phyloP scores from a whole-genome alignment of 192 early-diverging fungal species.

The Dissophora ornata region DNA sequence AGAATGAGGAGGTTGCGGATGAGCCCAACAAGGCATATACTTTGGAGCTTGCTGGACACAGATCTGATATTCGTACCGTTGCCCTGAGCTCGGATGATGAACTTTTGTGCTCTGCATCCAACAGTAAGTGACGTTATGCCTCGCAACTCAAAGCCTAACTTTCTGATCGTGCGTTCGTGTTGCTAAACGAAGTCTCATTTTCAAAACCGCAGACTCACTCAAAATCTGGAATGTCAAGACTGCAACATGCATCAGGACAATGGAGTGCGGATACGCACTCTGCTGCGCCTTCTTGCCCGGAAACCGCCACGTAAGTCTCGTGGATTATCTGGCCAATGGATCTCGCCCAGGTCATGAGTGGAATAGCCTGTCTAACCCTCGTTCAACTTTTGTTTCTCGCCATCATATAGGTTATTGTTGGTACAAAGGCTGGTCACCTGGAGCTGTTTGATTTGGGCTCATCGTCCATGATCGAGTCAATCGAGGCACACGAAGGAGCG shows the following conservation, averaged over 20 bases:
- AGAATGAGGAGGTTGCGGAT: conserved; percentile 71
- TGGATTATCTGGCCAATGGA: not conserved
- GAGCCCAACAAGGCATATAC: conserved; percentile 75
- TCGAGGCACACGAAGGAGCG: conserved; percentile 91
- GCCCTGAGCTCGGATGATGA: conserved; percentile 92
- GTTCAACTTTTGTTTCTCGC: not conserved
- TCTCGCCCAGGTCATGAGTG: no score
- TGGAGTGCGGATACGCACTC: conserved; percentile 92
- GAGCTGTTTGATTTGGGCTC: conserved; percentile 93
- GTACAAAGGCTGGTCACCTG: conserved; percentile 91
- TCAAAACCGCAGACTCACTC: conserved; percentile 70
- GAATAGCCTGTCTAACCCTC: no score
- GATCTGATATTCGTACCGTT: conserved; percentile 89
- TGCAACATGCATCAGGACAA: conserved; percentile 84
- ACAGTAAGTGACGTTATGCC: conserved; percentile 62
- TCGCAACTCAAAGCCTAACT: no score
- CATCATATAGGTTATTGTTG: conserved; percentile 78
- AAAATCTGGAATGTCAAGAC: conserved; percentile 94
- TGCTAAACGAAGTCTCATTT: no score
- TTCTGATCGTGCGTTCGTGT: no score
- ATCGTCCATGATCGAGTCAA: conserved; percentile 83
- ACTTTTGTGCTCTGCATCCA: conserved; percentile 88
- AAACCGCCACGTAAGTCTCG: conserved; percentile 73
- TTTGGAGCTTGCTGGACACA: conserved; percentile 89
- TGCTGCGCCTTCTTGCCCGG: conserved; percentile 95